Base-by-base conservation (phyloP, 1,284 basidiomycete genomes). In the Puccinia triticina region DNA sequence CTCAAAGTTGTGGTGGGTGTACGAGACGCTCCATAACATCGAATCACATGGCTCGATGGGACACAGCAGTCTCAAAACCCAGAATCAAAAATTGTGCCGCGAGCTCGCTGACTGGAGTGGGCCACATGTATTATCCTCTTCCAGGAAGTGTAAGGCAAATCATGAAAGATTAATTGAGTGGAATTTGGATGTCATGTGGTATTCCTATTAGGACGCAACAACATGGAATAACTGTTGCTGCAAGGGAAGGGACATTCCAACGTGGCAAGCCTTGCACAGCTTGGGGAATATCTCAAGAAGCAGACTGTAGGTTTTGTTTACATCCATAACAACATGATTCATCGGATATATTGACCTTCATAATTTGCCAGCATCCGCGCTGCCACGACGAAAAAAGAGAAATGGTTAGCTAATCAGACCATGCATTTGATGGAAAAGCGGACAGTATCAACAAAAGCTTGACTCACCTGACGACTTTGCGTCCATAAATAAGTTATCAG, bases 401-500 rank as follows among this genome's bases (percentile, higher is more conserved):
- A 71, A 79, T 2, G 18, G 43, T 26, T 26, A 43, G 61, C 34
- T 16, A 37, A 34, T 46, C 34, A 26, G 37, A 43, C 46, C 32
- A 50, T 11, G 16, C 48, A 16, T 50, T 50, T 50, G 48, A 34
- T 61, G 8, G 59, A 23, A 2, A 29, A 61, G 43, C 21, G 1
- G 37, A 75, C 18, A 48, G 16, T 21, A 72, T 34, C 1, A 29
- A 73, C 55, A 59, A 61, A 71, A 55, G 26, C 29, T 53, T 72
- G 5, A 46, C 79, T 3, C 18, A 82, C 72, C 79, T 40, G 79
- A 75, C 23, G 71, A 82, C 85, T 95, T 96, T 10, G 96, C 95
- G 87, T 98, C 96, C 85, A 98, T 89, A 90, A 99, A 99, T 32
- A 99, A 89, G 34, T 84, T 83, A 86, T 95, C 93, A 83, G 92